Conservation (phyloP, 495 filamentous ascomycete species). For the Neurospora tetraspora region DNA sequence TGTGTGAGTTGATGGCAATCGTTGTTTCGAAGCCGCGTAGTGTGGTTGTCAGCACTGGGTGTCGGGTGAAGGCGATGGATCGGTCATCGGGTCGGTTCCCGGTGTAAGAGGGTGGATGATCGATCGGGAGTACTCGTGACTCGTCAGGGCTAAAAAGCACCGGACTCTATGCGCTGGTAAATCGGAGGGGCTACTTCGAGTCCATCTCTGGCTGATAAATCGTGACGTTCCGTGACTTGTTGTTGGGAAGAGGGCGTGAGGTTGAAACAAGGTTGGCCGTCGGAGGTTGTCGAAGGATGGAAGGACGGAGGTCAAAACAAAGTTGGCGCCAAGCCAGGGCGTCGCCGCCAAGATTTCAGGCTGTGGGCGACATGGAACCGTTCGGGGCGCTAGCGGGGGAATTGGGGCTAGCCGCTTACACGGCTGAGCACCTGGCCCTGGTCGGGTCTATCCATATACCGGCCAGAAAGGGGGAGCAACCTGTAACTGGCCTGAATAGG, state of each 20-base stretch:
- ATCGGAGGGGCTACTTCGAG: not conserved
- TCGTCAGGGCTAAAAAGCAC: not conserved
- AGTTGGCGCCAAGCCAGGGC: not conserved
- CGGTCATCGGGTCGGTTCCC: no score
- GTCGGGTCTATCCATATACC: not conserved
- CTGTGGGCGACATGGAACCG: not conserved
- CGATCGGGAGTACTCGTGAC: not conserved
- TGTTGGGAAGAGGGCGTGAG: not conserved
- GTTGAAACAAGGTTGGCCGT: not conserved
- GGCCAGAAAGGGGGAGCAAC: not conserved
- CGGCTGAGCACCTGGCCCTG: not conserved
- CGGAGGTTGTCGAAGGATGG: not conserved
- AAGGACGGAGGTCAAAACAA: not conserved
- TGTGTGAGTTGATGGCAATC: not conserved
- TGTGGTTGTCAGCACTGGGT: not conserved
- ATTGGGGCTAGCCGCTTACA: not conserved
- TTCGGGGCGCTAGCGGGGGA: not conserved
- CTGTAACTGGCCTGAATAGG: not conserved
- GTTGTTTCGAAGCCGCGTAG: not conserved
- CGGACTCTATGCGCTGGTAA: not conserved
- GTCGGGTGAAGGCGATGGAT: no score
- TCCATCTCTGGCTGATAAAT: not conserved
- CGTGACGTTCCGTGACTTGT: no score
- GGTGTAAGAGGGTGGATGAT: not conserved
- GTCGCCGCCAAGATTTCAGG: not conserved